Base-by-base conservation (phyloP, 108 stramenopile species). In the Cyclotella kingstonii region DNA sequence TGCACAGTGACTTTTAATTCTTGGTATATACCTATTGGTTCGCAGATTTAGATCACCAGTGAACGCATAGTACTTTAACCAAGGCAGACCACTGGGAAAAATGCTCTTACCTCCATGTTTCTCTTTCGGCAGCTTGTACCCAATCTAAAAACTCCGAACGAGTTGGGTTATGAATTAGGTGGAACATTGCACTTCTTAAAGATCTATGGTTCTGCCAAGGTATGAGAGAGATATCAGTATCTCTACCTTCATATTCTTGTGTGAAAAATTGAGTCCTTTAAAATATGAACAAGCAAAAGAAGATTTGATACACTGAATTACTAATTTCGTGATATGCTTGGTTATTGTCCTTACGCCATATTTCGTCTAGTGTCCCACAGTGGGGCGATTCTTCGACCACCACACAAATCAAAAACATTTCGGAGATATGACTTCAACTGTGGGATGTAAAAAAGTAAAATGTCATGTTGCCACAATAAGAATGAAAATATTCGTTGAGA, bases 221-320 rank as follows among this genome's bases (percentile, higher is more conserved):
- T 35, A 91, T 86, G 39, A 99, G 64, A 12, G 97, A 97, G n/a
- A 99, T 83, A 70, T 99, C 98, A 51, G 78, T 81, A 47, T 88
- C 81, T n/a, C 96, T 67, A 3, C 98, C 98, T 64, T 95, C 95
- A 69, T 99, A 99, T 66, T 96, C 94, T 69, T 93, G 91, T 11
- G 86, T 85, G 54, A 93, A 85, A 72, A 93, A 79, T 55, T 84
- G 79, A 3, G 53, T 54, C 7, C 53, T 54, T n/a, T n/a, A n/a
- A n/a, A 19, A 38, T 36, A 9, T 22, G 23, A 46, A 7, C 1
- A 11, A 46, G 45, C 19, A 2, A 54, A 17, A 21, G 11, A 11
- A 36, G 19, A 35, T 19, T 4, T 35, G 7, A 54, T 6, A 36
- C 2, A 8, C 11, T n/a, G 49, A 19, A 14, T 50, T 0, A 4